Conservation (phyloP, 768 basidiomycete species). For the Calocybe gangraenosa region DNA sequence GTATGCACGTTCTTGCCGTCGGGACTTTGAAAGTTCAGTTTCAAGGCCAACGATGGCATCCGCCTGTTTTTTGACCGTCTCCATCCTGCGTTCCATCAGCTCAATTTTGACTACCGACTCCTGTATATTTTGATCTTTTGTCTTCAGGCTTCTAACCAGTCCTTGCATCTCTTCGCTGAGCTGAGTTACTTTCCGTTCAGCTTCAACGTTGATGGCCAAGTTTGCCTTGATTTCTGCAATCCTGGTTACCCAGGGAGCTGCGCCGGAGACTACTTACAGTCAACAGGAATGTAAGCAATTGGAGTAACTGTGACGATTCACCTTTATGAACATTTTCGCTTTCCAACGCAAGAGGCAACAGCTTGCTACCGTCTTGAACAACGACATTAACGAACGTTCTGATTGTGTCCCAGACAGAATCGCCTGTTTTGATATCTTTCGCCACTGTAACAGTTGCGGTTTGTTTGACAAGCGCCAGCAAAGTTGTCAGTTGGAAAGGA, state of each 20-base stretch:
- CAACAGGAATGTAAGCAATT: background rate
- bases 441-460: constrained; percentile 68
- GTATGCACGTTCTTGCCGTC: constrained; percentile 86
- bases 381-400: constrained; percentile 65
- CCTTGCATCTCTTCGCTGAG: constrained; percentile 89
- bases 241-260: constrained; percentile 82
- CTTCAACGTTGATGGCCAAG: constrained; percentile 85
- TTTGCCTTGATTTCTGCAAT: constrained; percentile 80
- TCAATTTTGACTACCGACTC: constrained; percentile 91
- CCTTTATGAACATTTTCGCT: constrained; percentile 75
- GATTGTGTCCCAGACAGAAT: constrained; percentile 76
- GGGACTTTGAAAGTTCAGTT: constrained; percentile 69
- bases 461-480: constrained; percentile 70
- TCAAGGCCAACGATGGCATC: constrained; percentile 83
- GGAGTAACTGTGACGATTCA: constrained; percentile 28
- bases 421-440: constrained; percentile 60
- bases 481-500: constrained; percentile 68
- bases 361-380: constrained; percentile 61
- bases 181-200: constrained; percentile 81
- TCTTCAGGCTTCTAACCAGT: constrained; percentile 76
- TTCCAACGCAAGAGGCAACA: constrained; percentile 72
- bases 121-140: constrained; percentile 88
- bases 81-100: constrained; percentile 90
- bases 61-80: constrained; percentile 85
- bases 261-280: constrained; percentile 52